Evolutionary conservation across 106 monocot genomes (phyloP), one percentile per base, ranked within the genome.

Genomic region (Alisma plantagoaquatica): DNA sequence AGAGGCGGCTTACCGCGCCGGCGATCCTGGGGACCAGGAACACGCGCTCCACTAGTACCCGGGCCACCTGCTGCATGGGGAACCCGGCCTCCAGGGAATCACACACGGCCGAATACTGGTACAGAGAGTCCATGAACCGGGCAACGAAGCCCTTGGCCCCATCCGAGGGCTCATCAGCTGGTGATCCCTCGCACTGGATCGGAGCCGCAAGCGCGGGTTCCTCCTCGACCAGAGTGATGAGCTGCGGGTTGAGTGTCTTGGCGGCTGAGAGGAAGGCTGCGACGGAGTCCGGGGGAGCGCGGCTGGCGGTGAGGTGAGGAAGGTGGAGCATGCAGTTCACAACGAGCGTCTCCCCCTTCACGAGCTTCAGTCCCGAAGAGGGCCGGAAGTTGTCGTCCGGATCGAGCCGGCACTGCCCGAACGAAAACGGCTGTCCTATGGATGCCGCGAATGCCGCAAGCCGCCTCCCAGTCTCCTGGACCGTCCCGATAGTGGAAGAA

Each of bases 321-420:
- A 71, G 75, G 50, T 75, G 67, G 20, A 81, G 71, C 14, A 63
- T 64, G 68, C 81, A 81, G 56, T 81, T 81, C 9, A 51, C 53
- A 3, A 75, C 50, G 9, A 81, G 10, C 0, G 53, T 56, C 29
- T 81, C 81, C 17, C 81, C 81, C 49, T 76, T 76, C 24, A 69
- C 64, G 12, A 53, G 18, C 47, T 66, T 64, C 16, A 76, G 57
- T 0, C 53, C 61, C 15, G 51, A 47, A n/a, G n/a, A n/a, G n/a
- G 73, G 61, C 2, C 76, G 67, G 72, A 81, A 81, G 29, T 38
- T 29, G 20, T 76, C 72, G 60, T 81, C 75, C n/a, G 53, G 10
- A 54, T 76, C 81, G 11, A 76, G 59, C 32, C 72, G 49, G 67
- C 81, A 81, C 63, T 72, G 81, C 3, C 43, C 48, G 49, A 81